Percentiles rank a stretch among this genome's conserved stretches.
Evolutionary conservation across 2,329 filamentous ascomycete genomes (phyloP).

Genomic region (Alternaria arborescens): DNA sequence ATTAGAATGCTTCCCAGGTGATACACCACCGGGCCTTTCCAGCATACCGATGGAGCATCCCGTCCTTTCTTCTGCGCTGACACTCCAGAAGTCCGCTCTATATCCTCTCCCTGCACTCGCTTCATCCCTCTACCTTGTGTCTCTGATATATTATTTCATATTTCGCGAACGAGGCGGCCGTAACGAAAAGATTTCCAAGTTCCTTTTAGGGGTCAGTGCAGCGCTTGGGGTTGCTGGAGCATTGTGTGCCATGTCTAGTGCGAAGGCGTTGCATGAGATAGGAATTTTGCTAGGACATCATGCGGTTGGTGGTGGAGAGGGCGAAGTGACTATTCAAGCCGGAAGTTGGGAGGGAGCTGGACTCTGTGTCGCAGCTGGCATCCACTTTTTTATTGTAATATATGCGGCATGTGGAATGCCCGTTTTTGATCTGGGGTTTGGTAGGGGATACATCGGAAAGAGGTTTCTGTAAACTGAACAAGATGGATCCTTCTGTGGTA

Average conservation of each 20-base stretch:
- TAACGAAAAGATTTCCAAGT: slow-evolving; percentile 7
- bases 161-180: slow-evolving; percentile 4
- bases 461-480: background rate
- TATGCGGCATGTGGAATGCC: slow-evolving; percentile 15
- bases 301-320: slow-evolving; percentile 1
- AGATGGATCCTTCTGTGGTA: background rate
- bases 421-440: background rate
- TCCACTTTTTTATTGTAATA: slow-evolving; percentile 8
- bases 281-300: slow-evolving; percentile 4
- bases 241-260: slow-evolving; percentile 9
- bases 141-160: slow-evolving; percentile 7
- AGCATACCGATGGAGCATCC: slow-evolving; percentile 6
- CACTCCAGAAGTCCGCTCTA: slow-evolving; percentile 7
- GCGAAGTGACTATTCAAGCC: slow-evolving; percentile 1
- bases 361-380: slow-evolving; percentile 12
- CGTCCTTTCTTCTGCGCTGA: slow-evolving; percentile 1
- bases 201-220: slow-evolving; percentile 6
- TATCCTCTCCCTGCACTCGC: slow-evolving; percentile 13
- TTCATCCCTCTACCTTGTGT: slow-evolving; percentile 3
- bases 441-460: background rate
- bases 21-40: slow-evolving; percentile 6
- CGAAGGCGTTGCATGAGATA: slow-evolving; percentile 9
- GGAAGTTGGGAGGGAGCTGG: slow-evolving; percentile 5
- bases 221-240: slow-evolving; percentile 14
- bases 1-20: slow-evolving; percentile 9